Base-by-base conservation (phyloP, 2,329 filamentous ascomycete genomes). In the Botryotinia globosa region DNA sequence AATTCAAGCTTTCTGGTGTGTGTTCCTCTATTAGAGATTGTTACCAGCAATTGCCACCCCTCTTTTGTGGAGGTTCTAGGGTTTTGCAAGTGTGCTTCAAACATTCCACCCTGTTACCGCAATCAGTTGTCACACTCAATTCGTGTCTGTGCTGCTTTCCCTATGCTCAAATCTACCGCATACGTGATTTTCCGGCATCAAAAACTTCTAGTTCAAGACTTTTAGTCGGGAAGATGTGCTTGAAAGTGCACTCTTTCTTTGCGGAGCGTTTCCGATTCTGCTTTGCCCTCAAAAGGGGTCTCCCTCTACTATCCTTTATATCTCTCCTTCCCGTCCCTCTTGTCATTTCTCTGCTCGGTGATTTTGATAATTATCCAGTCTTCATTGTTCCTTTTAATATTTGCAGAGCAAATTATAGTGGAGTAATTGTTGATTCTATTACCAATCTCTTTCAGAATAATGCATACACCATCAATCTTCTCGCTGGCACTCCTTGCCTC, bases 391-490 rank as follows among this genome's bases (percentile, higher is more conserved):
- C 42, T 34, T 44, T 56, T n/a, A n/a, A 34, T 71, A 71, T 58
- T 66, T 72, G 69, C 69, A 63, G 69, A n/a, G 48, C 62, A 72
- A 37, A 67, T 42, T 59, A 72, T 22, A 51, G 7, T 48, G 32
- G 29, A 72, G 39, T 67, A 67, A 59, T 59, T 59, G 48, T 72
- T 67, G 69, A 72, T 67, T 51, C 62, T 67, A 67, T 72, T 72
- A 42, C 48, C 39, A 66, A 29, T 39, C 20, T 39, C 37, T 45
- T 67, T 37, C 51, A 67, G 58, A 67, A 72, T 65, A 42, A 72
- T 72, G 70, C 68, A 72, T 72, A 56, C 70, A 22, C 9, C 44
- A 70, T 37, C 62, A 59, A 8, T 72, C 34, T 56, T 72, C 45
- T 72, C 62, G 9, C 29, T 67, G 34, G 62, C 32, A 16, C 39